Base-by-base conservation (phyloP, 176 grass and related monocot genomes). In the Luzula sylvatica region DNA sequence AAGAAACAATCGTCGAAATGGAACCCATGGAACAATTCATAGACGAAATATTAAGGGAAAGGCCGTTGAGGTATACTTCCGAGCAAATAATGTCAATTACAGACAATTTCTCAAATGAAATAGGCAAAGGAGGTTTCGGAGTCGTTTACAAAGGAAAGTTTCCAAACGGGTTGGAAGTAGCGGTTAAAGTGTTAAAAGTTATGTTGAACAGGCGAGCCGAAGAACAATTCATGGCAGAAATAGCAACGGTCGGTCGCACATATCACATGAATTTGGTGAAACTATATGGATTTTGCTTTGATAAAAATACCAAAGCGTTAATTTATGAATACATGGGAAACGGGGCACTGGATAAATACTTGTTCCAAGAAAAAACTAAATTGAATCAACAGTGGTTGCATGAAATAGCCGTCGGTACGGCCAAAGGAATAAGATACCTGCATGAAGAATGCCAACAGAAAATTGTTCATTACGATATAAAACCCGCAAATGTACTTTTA, bases 211-310 rank as follows among this genome's bases (percentile, higher is more conserved):
- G 41, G 50, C 58, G 54, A 42, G 65, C 61, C 15, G 50, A 93
- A 46, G 81, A 93, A 15, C 69, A 32, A 56, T 78, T 84, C 69
- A 84, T 84, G 80, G 86, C 80, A 23, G 80, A 89, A 68, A 72
- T 89, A 8, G 75, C 50, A 11, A 83, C 86, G 19, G 48, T 69
- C 7, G 80, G 71, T 7, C 56, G 75, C 25, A 90, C 86, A 3
- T 76, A 83, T 72, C 85, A 80, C 55, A 69, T 89, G 27, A 77
- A 89, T 58, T 76, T 89, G 25, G 72, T 89, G 1, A 70, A 75
- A 46, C 86, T 90, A 23, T 77, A 90, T 8, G 87, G 87, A 4
- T 94, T 94, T 65, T 94, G 82, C 77, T 94, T 94, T 46, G 82
- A 82, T 21, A 26, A 4, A 0, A 43, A 50, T n/a, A 65, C 55